These are phyloP conservation scores for Diaporthe humulicola DNA, from an alignment of 2,329 filamentous ascomycete genomes.

Conservation along the genomic window DNA sequence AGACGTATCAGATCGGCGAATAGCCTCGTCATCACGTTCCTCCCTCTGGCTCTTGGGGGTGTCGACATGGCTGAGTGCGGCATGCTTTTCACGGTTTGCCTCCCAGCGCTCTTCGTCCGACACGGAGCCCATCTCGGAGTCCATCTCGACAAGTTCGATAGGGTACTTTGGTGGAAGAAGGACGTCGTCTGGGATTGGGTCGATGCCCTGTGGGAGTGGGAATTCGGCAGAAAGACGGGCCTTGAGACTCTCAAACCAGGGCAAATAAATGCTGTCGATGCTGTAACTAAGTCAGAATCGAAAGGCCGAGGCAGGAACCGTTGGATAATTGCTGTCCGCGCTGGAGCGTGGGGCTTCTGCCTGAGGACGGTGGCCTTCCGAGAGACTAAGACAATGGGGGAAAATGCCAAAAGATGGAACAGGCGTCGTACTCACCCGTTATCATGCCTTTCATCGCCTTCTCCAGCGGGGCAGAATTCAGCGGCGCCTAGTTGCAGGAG, in stretches of 20 bases:
- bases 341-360: not conserved
- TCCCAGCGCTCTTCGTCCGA: slow-evolving; percentile 23
- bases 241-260: slow-evolving; percentile 80
- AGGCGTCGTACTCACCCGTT: slow-evolving; percentile 76
- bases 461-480: slow-evolving; percentile 82
- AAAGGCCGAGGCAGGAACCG: not conserved
- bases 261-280: slow-evolving; percentile 84
- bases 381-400: not conserved
- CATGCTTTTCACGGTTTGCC: slow-evolving; percentile 41
- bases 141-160: slow-evolving; percentile 41
- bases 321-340: not conserved
- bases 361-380: not conserved
- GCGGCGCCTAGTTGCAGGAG: slow-evolving; percentile 85
- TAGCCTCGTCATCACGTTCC: slow-evolving; percentile 42
- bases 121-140: slow-evolving; percentile 31
- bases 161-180: slow-evolving; percentile 82
- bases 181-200: slow-evolving; percentile 80
- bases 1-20: slow-evolving; percentile 26
- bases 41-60: slow-evolving; percentile 37
- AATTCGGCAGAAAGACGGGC: slow-evolving; percentile 75
- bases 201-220: slow-evolving; percentile 75
- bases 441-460: slow-evolving; percentile 93
- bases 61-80: slow-evolving; percentile 44
- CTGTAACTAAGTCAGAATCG: slow-evolving; percentile 56
- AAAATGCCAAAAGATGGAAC: not conserved